Evolutionary conservation across 805 yeast species (phyloP).

Genomic region (Candida pseudoglaebosa): DNA sequence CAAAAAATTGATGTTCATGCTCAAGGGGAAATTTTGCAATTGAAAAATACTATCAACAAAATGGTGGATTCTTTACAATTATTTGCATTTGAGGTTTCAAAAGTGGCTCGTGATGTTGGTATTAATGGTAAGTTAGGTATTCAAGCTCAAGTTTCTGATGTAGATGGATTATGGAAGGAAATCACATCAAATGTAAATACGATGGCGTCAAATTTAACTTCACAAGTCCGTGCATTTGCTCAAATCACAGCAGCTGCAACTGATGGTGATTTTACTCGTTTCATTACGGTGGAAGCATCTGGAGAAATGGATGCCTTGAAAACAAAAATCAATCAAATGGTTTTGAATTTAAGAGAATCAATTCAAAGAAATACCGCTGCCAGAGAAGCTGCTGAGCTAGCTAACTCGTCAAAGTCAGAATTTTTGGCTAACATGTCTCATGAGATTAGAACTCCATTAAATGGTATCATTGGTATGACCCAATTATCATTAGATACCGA

Average conservation of each 20-base stretch:
- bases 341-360: conserved; percentile 78
- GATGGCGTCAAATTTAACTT: conserved; percentile 90
- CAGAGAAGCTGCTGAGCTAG: conserved; percentile 90
- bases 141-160: conserved; percentile 87
- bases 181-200: conserved; percentile 88
- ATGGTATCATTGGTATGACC: conserved; percentile 92
- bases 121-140: conserved; percentile 90
- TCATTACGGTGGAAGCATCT: conserved; percentile 85
- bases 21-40: conserved; percentile 83
- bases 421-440: conserved; percentile 72
- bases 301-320: conserved; percentile 84
- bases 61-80: conserved; percentile 90
- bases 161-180: conserved; percentile 89
- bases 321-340: conserved; percentile 74
- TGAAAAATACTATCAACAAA: conserved; percentile 82
- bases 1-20: conserved; percentile 87
- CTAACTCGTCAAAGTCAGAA: conserved; percentile 85
- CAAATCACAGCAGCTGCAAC: conserved; percentile 93
- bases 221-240: conserved; percentile 90
- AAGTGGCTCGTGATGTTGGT: conserved; percentile 91
- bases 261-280: conserved; percentile 87
- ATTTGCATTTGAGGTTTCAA: conserved; percentile 82
- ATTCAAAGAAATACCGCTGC: conserved; percentile 91
- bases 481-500: conserved; percentile 86
- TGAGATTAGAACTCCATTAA: conserved; percentile 88